Base-by-base conservation (phyloP, 345 rosid species). In the Tarenaya hassleriana region DNA sequence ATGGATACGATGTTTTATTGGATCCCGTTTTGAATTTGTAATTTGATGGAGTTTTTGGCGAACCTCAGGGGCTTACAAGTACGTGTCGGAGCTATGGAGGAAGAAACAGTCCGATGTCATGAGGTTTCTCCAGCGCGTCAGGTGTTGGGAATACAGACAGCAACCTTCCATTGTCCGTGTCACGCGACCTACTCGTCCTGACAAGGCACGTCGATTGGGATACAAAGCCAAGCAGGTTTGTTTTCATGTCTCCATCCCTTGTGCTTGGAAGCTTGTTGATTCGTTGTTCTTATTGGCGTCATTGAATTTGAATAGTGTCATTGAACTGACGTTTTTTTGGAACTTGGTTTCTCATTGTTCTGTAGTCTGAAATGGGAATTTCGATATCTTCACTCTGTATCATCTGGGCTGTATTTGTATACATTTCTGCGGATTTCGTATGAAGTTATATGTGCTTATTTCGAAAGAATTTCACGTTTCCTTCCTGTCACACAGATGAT, bases 111-210 rank as follows among this genome's bases (percentile, higher is more conserved):
- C 95, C 5, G 95, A 86, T 73, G 95, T 86, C 31, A 86, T 82
- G 95, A 75, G 95, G 10, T 88, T 92, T 50, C 40, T 92, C 61
- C 97, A 81, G 84, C 80, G 96, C 76, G 96, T 91, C 5, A 84
- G 98, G 79, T 91, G 98, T 47, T 91, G 98, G 98, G 98, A 92
- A 64, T 92, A 92, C 60, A 73, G 98, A 0, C 98, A 92, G 62
- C 94, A 83, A 52, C 94, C 98, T 24, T 83, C 98, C 0, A 92
- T 92, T 55, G 97, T 88, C 7, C 81, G 99, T 46, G 81, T 92
- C 51, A 87, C 76, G 32, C 77, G 68, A 39, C 87, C 99, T 16
- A 88, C 98, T 19, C 95, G 97, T 60, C 99, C 98, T 29, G 99
- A 92, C 55, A 92, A 81, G 80, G 97, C 99, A 45, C 90, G 99